These are phyloP conservation scores for Nakazawaea pomicola DNA, from an alignment of 805 yeast species.

Conservation along the genomic window DNA sequence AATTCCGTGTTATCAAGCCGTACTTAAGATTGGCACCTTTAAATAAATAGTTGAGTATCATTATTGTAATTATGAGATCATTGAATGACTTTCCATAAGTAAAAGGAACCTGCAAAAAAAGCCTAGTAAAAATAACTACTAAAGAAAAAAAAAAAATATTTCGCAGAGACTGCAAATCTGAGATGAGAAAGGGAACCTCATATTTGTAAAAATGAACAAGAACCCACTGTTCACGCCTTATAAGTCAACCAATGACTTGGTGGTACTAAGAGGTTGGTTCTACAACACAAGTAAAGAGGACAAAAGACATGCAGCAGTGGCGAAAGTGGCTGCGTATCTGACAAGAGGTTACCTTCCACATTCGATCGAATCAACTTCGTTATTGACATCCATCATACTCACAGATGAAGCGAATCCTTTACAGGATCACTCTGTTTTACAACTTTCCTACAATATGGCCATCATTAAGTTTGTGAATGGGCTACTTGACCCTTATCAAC, in stretches of 20 bases:
- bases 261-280: slow-evolving; percentile 45
- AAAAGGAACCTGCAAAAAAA: too few species aligned
- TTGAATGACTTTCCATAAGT: not conserved
- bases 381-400: slow-evolving; percentile 46
- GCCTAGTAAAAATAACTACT: not conserved
- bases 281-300: slow-evolving; percentile 33
- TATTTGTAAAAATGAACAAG: slow-evolving; percentile 14
- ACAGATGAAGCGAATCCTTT: slow-evolving; percentile 29
- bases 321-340: slow-evolving; percentile 45
- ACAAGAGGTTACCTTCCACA: slow-evolving; percentile 68
- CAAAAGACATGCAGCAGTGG: slow-evolving; percentile 39
- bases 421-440: slow-evolving; percentile 28
- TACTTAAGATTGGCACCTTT: slow-evolving; percentile 44
- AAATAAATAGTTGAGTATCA: not conserved
- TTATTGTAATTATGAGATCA: not conserved
- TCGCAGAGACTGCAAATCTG: not conserved
- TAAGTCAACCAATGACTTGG: slow-evolving; percentile 37
- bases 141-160: not conserved
- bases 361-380: slow-evolving; percentile 62
- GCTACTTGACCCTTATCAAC: slow-evolving; percentile 80
- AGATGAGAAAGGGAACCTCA: not conserved
- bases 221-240: slow-evolving; percentile 30
- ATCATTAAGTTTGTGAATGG: slow-evolving; percentile 89
- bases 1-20: slow-evolving; percentile 55
- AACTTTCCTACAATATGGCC: slow-evolving; percentile 65